Evolutionary conservation across 169 alveolate species (phyloP).

Genomic region (Plasmodium vivax): DNA sequence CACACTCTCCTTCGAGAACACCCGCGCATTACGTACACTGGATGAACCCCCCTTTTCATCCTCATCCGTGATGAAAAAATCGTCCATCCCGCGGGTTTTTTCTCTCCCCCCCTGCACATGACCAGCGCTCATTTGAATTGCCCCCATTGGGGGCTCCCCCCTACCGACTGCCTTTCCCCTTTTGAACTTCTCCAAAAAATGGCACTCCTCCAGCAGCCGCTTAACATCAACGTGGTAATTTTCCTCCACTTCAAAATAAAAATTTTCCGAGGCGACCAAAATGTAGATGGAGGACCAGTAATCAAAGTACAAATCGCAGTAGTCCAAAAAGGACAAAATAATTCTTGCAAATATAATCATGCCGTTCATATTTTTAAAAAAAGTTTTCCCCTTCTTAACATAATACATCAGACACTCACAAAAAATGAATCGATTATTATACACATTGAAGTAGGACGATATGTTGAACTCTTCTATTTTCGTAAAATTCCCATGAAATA

Average conservation of each 20-base stretch:
- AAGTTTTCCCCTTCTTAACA: slow-evolving; percentile 21
- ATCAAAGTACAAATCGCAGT: slow-evolving; percentile 37
- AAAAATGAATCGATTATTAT: slow-evolving; percentile 38
- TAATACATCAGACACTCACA: slow-evolving; percentile 54
- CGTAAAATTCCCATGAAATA: slow-evolving; percentile 31
- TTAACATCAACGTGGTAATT: background rate
- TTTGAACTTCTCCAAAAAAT: background rate
- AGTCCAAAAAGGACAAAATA: slow-evolving; percentile 50
- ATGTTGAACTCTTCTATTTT: slow-evolving; percentile 32
- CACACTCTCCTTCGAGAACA: background rate
- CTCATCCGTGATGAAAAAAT: slow-evolving; percentile 18
- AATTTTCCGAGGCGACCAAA: slow-evolving; percentile 64
- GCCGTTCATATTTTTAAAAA: background rate
- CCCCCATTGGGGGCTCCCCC: background rate
- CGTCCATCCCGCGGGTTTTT: background rate
- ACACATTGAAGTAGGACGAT: slow-evolving; percentile 10
- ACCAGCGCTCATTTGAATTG: background rate
- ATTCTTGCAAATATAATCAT: slow-evolving; percentile 60
- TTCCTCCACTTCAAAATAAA: slow-evolving; percentile 33
- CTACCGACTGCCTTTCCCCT: background rate
- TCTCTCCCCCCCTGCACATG: background rate
- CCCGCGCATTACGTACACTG: background rate
- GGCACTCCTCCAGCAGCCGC: slow-evolving; percentile 4
- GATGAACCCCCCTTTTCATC: slow-evolving; percentile 5
- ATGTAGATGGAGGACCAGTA: slow-evolving; percentile 66